A percentile compares a stretch with the other conserved stretches of the same genome.
phyloP scores from a whole-genome alignment of 306 rosid species.

The Alnus glutinosa region DNA sequence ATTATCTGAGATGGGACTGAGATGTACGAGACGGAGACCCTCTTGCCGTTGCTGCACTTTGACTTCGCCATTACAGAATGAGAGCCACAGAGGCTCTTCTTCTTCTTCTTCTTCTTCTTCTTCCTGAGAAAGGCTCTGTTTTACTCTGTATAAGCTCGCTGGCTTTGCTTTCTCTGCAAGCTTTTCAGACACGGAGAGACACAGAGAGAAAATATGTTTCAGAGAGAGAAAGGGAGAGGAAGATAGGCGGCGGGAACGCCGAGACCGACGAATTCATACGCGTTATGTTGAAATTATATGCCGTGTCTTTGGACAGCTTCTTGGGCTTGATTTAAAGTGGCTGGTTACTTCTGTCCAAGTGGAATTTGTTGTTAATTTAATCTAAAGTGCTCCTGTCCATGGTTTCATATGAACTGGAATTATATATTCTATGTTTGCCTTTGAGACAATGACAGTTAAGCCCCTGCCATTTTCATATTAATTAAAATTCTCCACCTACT shows the following conservation, averaged over 20 bases:
- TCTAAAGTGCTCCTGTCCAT: not conserved
- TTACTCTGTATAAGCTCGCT: not conserved
- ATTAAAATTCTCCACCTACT: not conserved
- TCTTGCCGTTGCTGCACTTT: conserved; percentile 55
- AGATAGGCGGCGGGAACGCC: conserved; percentile 50
- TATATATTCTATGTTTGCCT: not conserved
- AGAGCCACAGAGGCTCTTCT: conserved; percentile 6
- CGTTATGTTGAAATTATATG: conserved; percentile 23
- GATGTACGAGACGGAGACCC: conserved; percentile 64
- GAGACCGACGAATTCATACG: conserved; percentile 23
- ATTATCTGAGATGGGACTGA: conserved; percentile 96
- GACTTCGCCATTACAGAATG: conserved; percentile 60
- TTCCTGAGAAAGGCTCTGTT: not conserved
- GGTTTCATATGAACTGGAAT: not conserved
- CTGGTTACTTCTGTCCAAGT: not conserved
- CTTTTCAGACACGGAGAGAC: conserved; percentile 6
- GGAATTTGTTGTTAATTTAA: not conserved
- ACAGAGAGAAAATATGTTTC: not conserved
- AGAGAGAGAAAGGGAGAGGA: conserved; percentile 17
- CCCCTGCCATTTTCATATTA: not conserved
- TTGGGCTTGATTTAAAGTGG: conserved; percentile 26
- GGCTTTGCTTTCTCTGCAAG: conserved; percentile 9
- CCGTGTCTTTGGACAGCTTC: conserved; percentile 29
- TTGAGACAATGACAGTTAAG: not conserved
- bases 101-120: not conserved